Base-by-base conservation (phyloP, 352 stramenopile species). In the Phytophthora citricola region DNA sequence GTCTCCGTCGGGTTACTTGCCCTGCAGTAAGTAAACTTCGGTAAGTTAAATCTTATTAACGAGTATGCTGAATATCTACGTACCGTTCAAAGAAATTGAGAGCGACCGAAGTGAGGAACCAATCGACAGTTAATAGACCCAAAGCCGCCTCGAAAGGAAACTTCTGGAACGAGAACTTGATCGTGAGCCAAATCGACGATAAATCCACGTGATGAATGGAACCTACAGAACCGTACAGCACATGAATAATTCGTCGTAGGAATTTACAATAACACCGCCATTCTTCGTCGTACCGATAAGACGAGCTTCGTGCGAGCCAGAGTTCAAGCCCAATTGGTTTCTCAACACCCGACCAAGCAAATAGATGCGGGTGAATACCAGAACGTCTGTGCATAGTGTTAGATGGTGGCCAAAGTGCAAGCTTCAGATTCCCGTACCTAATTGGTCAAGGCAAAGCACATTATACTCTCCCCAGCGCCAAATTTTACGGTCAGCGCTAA, bases 31-130 rank as follows among this genome's bases (percentile, higher is more conserved):
- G n/a, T 20, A 8, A 20, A 22, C 4, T n/a, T 20, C 15, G 14
- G 4, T 43, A 22, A 20, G 38, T 43, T 1, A 43, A 43, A 20
- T 22, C 2, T 22, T 14, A 10, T 10, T 8, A 43, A 20, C 15
- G n/a, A 43, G n/a, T 10, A 2, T 22, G 14, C 2, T 7, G 36
- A 34, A 17, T 41, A 5, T 20, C 1, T 22, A 66, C 66, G 39
- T 20, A 85, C 76, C 76, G 71, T 27, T 90, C 81, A 39, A 90
- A 73, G 38, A 88, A 81, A 51, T 90, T 90, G 22, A 90, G 66
- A 0, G 76, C 78, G 8, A 67, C 75, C 2, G 81, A 84, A 22
- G 81, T 88, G 44, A 88, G 45, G 6, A 86, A 41, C 81, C 81
- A 90, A 63, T 88, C 78, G 47, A 87, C 58, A 7, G 63, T 39